Evolutionary conservation across 305 asterid genomes (phyloP).

Genomic region (Euphrasia arctica): DNA sequence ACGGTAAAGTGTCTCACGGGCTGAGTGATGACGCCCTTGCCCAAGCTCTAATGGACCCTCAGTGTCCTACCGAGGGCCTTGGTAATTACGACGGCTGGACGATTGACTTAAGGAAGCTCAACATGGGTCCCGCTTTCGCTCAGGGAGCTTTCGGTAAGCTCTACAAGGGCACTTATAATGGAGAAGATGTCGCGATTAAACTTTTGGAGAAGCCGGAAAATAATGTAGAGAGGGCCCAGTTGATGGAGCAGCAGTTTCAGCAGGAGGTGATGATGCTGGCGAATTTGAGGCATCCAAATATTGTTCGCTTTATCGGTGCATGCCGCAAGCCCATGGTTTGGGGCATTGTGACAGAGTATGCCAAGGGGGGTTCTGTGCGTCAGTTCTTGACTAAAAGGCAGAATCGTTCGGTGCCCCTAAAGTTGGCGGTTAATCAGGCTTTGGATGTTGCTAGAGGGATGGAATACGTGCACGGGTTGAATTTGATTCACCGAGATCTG

Average conservation of each 20-base stretch:
- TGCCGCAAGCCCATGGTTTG: constrained; percentile 97
- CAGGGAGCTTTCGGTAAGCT: constrained; percentile 98
- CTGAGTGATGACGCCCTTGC: constrained; percentile 89
- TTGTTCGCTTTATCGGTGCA: constrained; percentile 87
- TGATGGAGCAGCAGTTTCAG: constrained; percentile 97
- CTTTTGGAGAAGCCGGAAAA: constrained; percentile 91
- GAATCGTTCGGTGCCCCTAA: constrained; percentile 88
- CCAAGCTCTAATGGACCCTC: constrained; percentile 82
- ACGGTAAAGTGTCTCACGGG: constrained; percentile 59
- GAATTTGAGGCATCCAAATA: constrained; percentile 78
- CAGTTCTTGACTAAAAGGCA: constrained; percentile 80
- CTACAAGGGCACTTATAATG: constrained; percentile 82
- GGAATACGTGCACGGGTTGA: constrained; percentile 89
- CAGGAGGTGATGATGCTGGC: constrained; percentile 99
- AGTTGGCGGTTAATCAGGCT: constrained; percentile 93
- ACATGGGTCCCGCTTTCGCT: constrained; percentile 96
- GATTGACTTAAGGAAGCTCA: constrained; percentile 81
- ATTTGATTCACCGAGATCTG: constrained; percentile 84
- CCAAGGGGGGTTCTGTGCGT: constrained; percentile 96
- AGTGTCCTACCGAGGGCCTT: constrained; percentile 85
- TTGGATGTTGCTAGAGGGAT: constrained; percentile 95
- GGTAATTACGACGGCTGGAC: constrained; percentile 91
- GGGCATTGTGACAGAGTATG: constrained; percentile 96
- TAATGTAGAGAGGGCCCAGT: constrained; percentile 65
- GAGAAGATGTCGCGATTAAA: constrained; percentile 93